These are phyloP conservation scores for Cyclotella cryptica DNA, from an alignment of 108 stramenopile species.

Conservation along the genomic window DNA sequence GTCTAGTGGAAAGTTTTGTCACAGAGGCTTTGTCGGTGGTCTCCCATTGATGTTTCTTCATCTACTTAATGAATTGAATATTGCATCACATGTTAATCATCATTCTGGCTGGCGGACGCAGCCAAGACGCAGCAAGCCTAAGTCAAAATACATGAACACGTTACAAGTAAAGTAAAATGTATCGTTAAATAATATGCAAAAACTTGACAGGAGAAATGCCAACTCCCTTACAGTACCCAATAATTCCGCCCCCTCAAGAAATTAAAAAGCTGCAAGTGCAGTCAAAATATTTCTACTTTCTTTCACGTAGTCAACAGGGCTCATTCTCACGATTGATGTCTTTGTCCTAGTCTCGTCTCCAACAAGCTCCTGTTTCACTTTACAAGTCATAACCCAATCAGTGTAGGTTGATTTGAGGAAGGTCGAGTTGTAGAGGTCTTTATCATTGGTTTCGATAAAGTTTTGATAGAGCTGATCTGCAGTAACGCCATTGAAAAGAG, in stretches of 20 bases:
- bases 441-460: slow-evolving; percentile 45
- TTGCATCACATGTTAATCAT: too few species aligned
- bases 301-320: slow-evolving; percentile 81
- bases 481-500: slow-evolving; percentile 73
- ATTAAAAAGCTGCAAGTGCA: slow-evolving; percentile 56
- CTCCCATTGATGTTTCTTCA: background rate
- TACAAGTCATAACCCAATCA: slow-evolving; percentile 90
- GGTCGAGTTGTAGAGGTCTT: slow-evolving; percentile 71
- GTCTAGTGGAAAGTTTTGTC: background rate
- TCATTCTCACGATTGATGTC: slow-evolving; percentile 73
- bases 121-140: too few species aligned
- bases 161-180: too few species aligned
- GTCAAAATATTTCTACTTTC: slow-evolving; percentile 82
- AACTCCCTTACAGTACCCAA: background rate
- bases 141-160: too few species aligned
- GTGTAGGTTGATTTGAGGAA: slow-evolving; percentile 82
- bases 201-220: background rate
- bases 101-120: too few species aligned
- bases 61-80: too few species aligned
- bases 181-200: background rate
- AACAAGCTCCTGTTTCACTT: slow-evolving; percentile 92
- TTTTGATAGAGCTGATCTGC: slow-evolving; percentile 81
- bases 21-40: background rate
- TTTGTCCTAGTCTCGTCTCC: slow-evolving; percentile 92
- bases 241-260: background rate